Conservation (phyloP, 1,139 yeast species). For the Pichia sp. region DNA sequence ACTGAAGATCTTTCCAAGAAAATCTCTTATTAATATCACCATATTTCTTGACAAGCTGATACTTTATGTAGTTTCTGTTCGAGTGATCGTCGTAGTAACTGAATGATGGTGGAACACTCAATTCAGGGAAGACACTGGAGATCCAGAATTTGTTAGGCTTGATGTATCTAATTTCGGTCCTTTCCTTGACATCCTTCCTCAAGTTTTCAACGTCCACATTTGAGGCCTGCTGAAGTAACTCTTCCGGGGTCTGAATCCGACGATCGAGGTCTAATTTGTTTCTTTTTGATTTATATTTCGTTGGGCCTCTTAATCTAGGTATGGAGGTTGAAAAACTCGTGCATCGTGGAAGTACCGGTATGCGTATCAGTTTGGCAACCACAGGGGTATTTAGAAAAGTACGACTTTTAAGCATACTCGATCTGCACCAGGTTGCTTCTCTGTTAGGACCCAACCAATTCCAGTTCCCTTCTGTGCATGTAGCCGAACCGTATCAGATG, state of each 20-base stretch:
- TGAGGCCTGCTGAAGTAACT: conserved; percentile 25
- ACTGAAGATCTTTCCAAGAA: conserved; percentile 23
- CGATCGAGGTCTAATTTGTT: conserved; percentile 7
- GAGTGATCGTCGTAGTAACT: conserved; percentile 25
- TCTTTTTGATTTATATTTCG: conserved; percentile 14
- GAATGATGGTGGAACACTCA: conserved; percentile 16
- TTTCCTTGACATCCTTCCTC: conserved; percentile 19
- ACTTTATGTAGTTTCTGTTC: conserved; percentile 17
- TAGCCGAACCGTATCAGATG: neutral
- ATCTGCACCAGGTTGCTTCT: too few relatives aligned
- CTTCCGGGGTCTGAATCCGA: conserved; percentile 31
- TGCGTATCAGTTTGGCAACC: neutral
- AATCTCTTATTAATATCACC: conserved; percentile 20
- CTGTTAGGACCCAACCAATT: too few relatives aligned
- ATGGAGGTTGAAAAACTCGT: conserved; percentile 11
- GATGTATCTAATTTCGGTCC: conserved; percentile 24
- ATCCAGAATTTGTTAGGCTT: conserved; percentile 31
- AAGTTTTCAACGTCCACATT: conserved; percentile 27
- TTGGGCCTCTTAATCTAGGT: conserved; percentile 6
- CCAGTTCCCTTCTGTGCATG: too few relatives aligned
- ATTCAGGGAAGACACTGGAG: conserved; percentile 12
- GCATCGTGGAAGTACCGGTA: neutral
- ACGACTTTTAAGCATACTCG: neutral
- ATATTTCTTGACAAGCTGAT: conserved; percentile 19
- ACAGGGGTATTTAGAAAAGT: neutral